phyloP scores from a whole-genome alignment of 2,329 filamentous ascomycete genomes.

The Tolypocladium amazonense region DNA sequence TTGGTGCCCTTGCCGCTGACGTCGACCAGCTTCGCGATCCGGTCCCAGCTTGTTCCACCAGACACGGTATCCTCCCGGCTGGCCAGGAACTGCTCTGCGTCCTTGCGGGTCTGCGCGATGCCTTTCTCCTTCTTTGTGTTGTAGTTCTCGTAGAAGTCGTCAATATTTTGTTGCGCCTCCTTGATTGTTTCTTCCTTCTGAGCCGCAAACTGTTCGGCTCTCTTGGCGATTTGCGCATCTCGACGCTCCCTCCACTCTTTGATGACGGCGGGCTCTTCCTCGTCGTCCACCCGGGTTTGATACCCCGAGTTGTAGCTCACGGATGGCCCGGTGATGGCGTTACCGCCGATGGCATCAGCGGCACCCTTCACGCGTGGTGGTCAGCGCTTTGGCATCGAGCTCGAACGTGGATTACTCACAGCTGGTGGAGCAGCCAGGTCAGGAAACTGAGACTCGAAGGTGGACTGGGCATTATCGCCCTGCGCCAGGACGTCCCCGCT shows the following conservation, averaged over 20 bases:
- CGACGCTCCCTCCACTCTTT: slow-evolving; percentile 87
- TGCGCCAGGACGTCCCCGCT: slow-evolving; percentile 64
- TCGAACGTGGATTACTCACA: slow-evolving; percentile 14
- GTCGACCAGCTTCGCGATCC: slow-evolving; percentile 96
- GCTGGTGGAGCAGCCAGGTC: slow-evolving; percentile 46
- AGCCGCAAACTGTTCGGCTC: slow-evolving; percentile 70
- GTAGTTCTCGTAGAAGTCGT: slow-evolving; percentile 99
- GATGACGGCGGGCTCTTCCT: slow-evolving; percentile 82
- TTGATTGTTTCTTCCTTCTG: slow-evolving; percentile 80
- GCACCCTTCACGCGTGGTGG: slow-evolving; percentile 14
- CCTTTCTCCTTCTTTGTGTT: slow-evolving; percentile 96
- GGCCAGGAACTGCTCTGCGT: slow-evolving; percentile 85
- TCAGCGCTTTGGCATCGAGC: background rate
- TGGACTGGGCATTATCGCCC: slow-evolving; percentile 39
- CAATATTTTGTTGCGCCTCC: slow-evolving; percentile 87
- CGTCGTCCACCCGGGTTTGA: slow-evolving; percentile 47
- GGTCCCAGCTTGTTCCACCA: slow-evolving; percentile 96
- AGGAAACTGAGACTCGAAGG: slow-evolving; percentile 85
- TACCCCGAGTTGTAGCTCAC: slow-evolving; percentile 53
- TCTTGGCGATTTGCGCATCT: slow-evolving; percentile 71
- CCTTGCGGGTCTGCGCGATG: slow-evolving; percentile 76
- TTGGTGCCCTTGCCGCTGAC: slow-evolving; percentile 84
- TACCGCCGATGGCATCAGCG: slow-evolving; percentile 16
- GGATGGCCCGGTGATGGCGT: slow-evolving; percentile 60
- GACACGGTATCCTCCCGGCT: slow-evolving; percentile 86